Percentiles rank a stretch among this genome's conserved stretches.
phyloP scores from a whole-genome alignment of 257 asterid species.

The Solanum clarkiae region DNA sequence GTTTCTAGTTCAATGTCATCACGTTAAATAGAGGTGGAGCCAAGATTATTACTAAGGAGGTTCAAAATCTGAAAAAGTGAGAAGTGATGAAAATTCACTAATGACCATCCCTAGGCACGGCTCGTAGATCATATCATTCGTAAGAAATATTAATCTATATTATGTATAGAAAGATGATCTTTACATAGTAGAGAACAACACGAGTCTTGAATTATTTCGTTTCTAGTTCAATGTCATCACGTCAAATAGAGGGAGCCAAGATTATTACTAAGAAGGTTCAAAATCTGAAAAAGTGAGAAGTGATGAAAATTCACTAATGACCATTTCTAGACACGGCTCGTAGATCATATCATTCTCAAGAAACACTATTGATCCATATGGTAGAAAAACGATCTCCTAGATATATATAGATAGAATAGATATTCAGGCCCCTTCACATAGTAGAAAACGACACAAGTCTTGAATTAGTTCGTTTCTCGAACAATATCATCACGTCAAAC shows the following conservation, averaged over 20 bases:
- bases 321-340: not conserved
- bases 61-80: not conserved
- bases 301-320: no score
- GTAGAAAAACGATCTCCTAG: not conserved
- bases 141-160: not conserved
- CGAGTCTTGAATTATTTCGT: no score
- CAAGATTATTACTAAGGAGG: no score
- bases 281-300: not conserved
- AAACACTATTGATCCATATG: not conserved
- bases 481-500: not conserved
- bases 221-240: not conserved
- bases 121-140: not conserved
- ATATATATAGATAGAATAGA: not conserved
- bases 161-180: not conserved
- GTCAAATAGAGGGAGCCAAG: not conserved
- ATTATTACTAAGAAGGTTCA: no score
- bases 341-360: not conserved
- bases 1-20: not conserved
- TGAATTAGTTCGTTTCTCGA: not conserved
- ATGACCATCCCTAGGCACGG: not conserved
- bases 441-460: not conserved
- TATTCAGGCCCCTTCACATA: not conserved
- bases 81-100: not conserved
- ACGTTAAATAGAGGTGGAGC: not conserved
- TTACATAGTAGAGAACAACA: not conserved